Base-by-base conservation (phyloP, 2,329 filamentous ascomycete genomes). In the Aspergillus ibericus region DNA sequence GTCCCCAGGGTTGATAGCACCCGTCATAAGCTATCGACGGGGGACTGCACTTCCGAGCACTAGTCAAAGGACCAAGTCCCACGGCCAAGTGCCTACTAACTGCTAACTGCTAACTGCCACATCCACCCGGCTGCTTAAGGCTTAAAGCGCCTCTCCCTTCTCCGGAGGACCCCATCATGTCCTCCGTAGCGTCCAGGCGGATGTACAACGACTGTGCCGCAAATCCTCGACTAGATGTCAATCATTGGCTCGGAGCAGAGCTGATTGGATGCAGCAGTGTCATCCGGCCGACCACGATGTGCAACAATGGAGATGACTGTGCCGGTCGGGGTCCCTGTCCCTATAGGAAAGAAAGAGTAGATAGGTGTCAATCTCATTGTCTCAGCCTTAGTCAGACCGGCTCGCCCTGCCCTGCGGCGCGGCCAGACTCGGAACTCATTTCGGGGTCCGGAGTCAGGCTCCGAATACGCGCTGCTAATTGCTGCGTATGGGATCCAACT, bases 191-290 rank as follows among this genome's bases (percentile, higher is more conserved):
- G 38, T 42, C 38, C 18, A 42, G 13, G 35, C 38, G 18, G 48
- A 56, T 65, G 63, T 55, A 63, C 29, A 44, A 47, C 50, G 56
- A 57, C 63, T 63, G 60, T 59, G 63, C 63, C 62, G 56, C 62
- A 64, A 32, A 55, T 53, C 42, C 38, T 42, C 38, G 38, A 34
- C 16, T 27, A 44, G 52, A 55, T 16, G 51, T 20, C 27, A 53
- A 53, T 53, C 51, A 42, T 22, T 53, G 51, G 22, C 16, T 40
- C 27, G 15, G 36, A 42, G 51, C 16, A 20, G 25, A 40, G 51
- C 36, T 42, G 36, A 53, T 53, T 40, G 32, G 53, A 40, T 25
- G 53, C n/a, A 22, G 15, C 6, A 9, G 15, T 18, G 36, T 38
- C 36, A 40, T 34, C 29, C 25, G 12, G 36, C 25, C 50, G 34